These are phyloP conservation scores for Fragaria ananassa DNA, from an alignment of 306 rosid genomes.

Conservation along the genomic window DNA sequence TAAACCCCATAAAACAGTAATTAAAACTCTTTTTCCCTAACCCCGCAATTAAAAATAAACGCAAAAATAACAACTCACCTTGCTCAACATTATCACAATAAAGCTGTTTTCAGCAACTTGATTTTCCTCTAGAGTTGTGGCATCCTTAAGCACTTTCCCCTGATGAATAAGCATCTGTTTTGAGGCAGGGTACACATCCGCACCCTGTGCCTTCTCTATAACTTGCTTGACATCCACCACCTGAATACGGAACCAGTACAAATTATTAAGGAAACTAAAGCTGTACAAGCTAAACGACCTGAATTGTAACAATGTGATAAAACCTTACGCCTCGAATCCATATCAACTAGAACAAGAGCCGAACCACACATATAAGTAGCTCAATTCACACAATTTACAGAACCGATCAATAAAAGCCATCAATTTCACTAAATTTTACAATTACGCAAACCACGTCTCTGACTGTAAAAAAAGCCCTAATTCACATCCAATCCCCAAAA, in stretches of 20 bases:
- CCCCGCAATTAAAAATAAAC: neutral
- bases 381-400: neutral
- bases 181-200: slow-evolving; percentile 45
- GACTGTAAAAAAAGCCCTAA: slow-evolving; percentile 21
- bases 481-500: slow-evolving; percentile 6
- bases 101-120: slow-evolving; percentile 40
- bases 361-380: neutral
- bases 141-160: slow-evolving; percentile 45
- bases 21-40: neutral
- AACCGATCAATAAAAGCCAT: neutral
- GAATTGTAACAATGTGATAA: neutral
- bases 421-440: neutral
- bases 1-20: neutral
- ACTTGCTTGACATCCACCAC: slow-evolving; percentile 37
- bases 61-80: slow-evolving; percentile 20
- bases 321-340: neutral
- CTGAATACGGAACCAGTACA: slow-evolving; percentile 10
- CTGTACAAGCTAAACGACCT: neutral
- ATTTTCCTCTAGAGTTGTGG: slow-evolving; percentile 37
- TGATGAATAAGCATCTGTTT: slow-evolving; percentile 47
- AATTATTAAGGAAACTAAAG: neutral
- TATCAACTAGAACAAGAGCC: neutral
- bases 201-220: slow-evolving; percentile 38
- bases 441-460: neutral
- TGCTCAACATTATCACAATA: slow-evolving; percentile 39